phyloP scores from a whole-genome alignment of 2,329 filamentous ascomycete genomes.

The Fusarium sp. region DNA sequence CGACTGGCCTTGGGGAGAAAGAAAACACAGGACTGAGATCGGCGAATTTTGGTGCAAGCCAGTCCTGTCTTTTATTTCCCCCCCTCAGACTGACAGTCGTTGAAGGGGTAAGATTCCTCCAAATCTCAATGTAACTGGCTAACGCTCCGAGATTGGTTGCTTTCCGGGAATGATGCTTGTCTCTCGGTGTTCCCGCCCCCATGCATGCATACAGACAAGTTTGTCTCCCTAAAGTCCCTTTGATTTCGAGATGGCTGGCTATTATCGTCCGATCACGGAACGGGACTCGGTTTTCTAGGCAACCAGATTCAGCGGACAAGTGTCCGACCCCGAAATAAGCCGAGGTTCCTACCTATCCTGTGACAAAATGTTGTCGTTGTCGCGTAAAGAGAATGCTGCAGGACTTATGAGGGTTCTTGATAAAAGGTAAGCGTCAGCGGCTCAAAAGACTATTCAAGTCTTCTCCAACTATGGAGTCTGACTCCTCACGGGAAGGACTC shows the following conservation, averaged over 20 bases:
- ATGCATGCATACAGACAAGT: constrained; percentile 3
- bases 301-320: constrained; percentile 14
- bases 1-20: neutral
- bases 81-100: neutral
- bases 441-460: constrained; percentile 33
- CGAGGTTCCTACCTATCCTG: neutral
- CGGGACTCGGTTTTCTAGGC: constrained; percentile 16
- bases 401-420: constrained; percentile 25
- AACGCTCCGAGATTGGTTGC: constrained; percentile 27
- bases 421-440: constrained; percentile 40
- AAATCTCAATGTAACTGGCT: constrained; percentile 20
- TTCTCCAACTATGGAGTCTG: constrained; percentile 44
- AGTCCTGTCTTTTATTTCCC: no score
- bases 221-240: constrained; percentile 28
- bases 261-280: constrained; percentile 39
- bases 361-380: neutral
- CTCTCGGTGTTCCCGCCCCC: constrained; percentile 44
- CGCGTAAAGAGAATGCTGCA: constrained; percentile 19
- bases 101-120: constrained; percentile 16
- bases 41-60: no score
- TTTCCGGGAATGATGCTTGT: constrained; percentile 42
- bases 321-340: constrained; percentile 8
- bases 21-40: no score
- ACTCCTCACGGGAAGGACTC: constrained; percentile 45
- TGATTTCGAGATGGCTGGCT: constrained; percentile 30